Conservation (phyloP, 257 asterid species). For the Penstemon davidsonii region DNA sequence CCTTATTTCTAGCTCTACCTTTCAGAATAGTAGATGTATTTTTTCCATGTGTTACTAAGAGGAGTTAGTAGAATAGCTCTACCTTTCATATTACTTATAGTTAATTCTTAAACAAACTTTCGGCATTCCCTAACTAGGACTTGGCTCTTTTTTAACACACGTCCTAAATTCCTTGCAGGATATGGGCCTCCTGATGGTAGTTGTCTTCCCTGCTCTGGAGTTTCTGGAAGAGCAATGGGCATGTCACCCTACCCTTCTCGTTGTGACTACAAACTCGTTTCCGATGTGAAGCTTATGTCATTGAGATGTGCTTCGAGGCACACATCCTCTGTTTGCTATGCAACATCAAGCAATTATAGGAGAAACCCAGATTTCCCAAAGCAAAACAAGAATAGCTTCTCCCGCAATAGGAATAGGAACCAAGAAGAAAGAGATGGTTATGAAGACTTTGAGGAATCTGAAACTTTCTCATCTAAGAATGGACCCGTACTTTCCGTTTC, state of each 20-base stretch:
- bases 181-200: slow-evolving; percentile 59
- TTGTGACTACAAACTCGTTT: slow-evolving; percentile 36
- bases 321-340: slow-evolving; percentile 50
- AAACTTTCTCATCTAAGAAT: slow-evolving; percentile 60
- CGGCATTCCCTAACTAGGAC: background rate
- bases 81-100: background rate
- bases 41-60: background rate
- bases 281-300: slow-evolving; percentile 42
- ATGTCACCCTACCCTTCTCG: slow-evolving; percentile 42
- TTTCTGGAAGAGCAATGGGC: slow-evolving; percentile 57
- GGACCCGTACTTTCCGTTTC: slow-evolving; percentile 63
- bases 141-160: slow-evolving; percentile 1
- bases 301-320: slow-evolving; percentile 44
- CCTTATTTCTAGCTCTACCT: background rate
- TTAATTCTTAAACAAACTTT: background rate
- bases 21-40: too few species aligned
- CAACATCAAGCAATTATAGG: slow-evolving; percentile 62
- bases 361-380: slow-evolving; percentile 70
- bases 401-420: slow-evolving; percentile 64
- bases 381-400: slow-evolving; percentile 68
- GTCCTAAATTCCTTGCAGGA: slow-evolving; percentile 47
- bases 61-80: background rate
- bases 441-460: slow-evolving; percentile 68
- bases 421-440: slow-evolving; percentile 60
- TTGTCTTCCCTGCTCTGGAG: slow-evolving; percentile 55